phyloP scores from a whole-genome alignment of 2,329 filamentous ascomycete species.

The Karstenula rhodostoma region DNA sequence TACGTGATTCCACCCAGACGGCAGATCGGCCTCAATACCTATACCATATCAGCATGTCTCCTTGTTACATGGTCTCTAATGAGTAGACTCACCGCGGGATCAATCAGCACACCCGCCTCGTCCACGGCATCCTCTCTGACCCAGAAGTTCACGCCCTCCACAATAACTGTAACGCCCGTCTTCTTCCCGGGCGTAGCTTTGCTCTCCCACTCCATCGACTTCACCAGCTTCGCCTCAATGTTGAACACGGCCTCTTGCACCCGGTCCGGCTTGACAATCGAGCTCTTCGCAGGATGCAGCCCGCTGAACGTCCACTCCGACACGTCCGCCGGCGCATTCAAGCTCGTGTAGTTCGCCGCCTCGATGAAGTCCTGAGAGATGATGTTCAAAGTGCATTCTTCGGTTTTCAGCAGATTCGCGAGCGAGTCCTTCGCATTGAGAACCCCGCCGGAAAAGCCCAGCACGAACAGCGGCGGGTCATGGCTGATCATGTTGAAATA shows the following conservation, averaged over 20 bases:
- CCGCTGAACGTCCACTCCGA: constrained; percentile 84
- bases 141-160: constrained; percentile 91
- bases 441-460: constrained; percentile 66
- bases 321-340: constrained; percentile 79
- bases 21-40: constrained; percentile 77
- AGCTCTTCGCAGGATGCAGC: constrained; percentile 72
- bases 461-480: constrained; percentile 83
- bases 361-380: constrained; percentile 85
- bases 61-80: constrained; percentile 1
- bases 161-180: constrained; percentile 75
- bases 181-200: constrained; percentile 74
- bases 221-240: constrained; percentile 81
- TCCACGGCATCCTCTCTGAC: constrained; percentile 87
- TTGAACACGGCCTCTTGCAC: constrained; percentile 85
- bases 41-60: constrained; percentile 5
- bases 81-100: constrained; percentile 66
- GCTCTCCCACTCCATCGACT: constrained; percentile 79
- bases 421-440: constrained; percentile 79
- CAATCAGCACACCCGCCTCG: constrained; percentile 75
- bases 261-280: constrained; percentile 72
- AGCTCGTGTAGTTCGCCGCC: constrained; percentile 81
- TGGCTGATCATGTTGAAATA: constrained; percentile 86
- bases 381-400: constrained; percentile 83
- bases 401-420: constrained; percentile 73
- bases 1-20: constrained; percentile 90